Conservation (phyloP, 805 yeast species). For the Schwanniomyces occidentalis region DNA sequence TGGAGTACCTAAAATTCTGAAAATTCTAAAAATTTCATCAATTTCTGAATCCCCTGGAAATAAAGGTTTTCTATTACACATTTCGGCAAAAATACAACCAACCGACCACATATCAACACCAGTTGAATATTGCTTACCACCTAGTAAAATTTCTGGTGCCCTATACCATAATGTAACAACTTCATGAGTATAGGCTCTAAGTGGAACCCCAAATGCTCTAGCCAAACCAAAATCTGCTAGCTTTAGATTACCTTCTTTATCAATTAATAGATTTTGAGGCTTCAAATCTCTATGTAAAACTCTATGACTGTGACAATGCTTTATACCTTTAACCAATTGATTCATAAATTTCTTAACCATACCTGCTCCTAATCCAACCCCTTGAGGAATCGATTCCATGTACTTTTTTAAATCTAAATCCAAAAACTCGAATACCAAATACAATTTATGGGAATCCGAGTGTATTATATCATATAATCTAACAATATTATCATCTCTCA, state of each 20-base stretch:
- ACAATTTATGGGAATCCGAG: conserved; percentile 87
- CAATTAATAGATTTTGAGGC: conserved; percentile 92
- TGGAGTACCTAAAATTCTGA: conserved; percentile 92
- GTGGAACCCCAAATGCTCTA: conserved; percentile 95
- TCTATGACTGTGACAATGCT: conserved; percentile 92
- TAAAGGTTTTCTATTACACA: conserved; percentile 92
- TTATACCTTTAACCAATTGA: conserved; percentile 87
- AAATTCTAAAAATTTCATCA: conserved; percentile 93
- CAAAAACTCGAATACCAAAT: conserved; percentile 88
- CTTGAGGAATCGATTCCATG: conserved; percentile 93
- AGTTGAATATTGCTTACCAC: conserved; percentile 95
- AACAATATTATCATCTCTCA: conserved; percentile 91
- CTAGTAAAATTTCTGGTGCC: conserved; percentile 92
- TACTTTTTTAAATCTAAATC: conserved; percentile 94
- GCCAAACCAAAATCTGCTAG: conserved; percentile 86
- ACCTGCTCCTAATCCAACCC: conserved; percentile 84
- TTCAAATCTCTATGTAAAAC: conserved; percentile 94
- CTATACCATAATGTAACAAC: conserved; percentile 98
- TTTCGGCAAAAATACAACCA: conserved; percentile 96
- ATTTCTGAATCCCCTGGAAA: conserved; percentile 98
- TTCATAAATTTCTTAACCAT: conserved; percentile 92
- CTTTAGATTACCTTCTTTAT: conserved; percentile 92
- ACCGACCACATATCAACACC: conserved; percentile 99
- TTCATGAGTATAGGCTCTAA: conserved; percentile 95
- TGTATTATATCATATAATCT: conserved; percentile 92